phyloP scores from a whole-genome alignment of 345 rosid genomes.

The Acer saccharum region DNA sequence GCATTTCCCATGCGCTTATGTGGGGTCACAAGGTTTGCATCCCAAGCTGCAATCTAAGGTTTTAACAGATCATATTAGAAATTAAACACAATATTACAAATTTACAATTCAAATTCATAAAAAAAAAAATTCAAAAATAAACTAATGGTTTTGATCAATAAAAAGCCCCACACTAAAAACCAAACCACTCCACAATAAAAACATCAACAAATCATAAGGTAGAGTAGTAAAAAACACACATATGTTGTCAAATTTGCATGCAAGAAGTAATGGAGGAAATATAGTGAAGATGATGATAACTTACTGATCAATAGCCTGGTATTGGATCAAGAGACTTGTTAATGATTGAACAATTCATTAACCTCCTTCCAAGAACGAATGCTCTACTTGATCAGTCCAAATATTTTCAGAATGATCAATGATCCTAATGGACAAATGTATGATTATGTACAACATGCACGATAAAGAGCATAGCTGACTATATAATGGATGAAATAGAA shows the following conservation, averaged over 20 bases:
- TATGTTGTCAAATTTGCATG: neutral
- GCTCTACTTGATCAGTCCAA: neutral
- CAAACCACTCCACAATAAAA: neutral
- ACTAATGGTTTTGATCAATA: neutral
- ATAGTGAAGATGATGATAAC: neutral
- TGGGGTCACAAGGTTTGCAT: constrained; percentile 94
- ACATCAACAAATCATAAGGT: neutral
- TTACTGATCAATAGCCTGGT: neutral
- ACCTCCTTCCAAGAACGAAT: neutral
- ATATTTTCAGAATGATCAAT: neutral
- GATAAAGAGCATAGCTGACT: neutral
- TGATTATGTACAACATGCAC: neutral
- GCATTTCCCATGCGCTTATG: constrained; percentile 97
- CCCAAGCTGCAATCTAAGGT: constrained; percentile 96
- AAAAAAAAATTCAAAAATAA: neutral
- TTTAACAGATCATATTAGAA: constrained; percentile 15
- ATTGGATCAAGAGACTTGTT: neutral
- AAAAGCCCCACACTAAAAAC: neutral
- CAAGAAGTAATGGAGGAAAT: neutral
- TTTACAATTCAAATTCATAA: neutral
- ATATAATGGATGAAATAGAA: neutral
- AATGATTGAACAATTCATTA: neutral
- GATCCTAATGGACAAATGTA: neutral
- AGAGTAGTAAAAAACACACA: neutral
- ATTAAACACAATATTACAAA: neutral